A percentile compares a stretch with the other conserved stretches of the same genome.
phyloP scores from a whole-genome alignment of 2,329 filamentous ascomycete species.

The Furcasterigmium sp. region DNA sequence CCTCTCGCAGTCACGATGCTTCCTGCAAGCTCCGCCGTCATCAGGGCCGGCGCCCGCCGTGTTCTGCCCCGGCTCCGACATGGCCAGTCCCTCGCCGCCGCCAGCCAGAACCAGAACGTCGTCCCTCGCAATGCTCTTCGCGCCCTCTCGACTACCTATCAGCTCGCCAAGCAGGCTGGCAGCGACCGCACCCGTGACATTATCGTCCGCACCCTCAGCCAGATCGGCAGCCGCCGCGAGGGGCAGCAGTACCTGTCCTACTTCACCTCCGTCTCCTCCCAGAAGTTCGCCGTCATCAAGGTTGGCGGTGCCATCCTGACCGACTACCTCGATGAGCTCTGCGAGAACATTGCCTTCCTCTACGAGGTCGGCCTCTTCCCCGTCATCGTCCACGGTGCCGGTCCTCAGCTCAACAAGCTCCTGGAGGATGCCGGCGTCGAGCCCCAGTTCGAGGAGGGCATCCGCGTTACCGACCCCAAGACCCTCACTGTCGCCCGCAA shows the following conservation, averaged over 20 bases:
- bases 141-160: constrained; percentile 23
- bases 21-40: constrained; percentile 32
- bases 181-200: constrained; percentile 68
- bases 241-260: constrained; percentile 96
- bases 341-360: constrained; percentile 81
- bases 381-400: constrained; percentile 91
- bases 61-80: constrained; percentile 24
- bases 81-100: constrained; percentile 13
- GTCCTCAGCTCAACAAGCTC: constrained; percentile 89
- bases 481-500: constrained; percentile 86
- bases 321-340: constrained; percentile 83
- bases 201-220: constrained; percentile 86
- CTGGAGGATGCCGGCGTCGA: constrained; percentile 88
- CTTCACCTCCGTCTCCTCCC: constrained; percentile 92
- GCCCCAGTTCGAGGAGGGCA: constrained; percentile 94
- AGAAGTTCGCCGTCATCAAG: constrained; percentile 98
- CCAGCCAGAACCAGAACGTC: constrained; percentile 8
- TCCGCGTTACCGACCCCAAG: constrained; percentile 91
- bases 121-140: constrained; percentile 16
- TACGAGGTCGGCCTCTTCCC: constrained; percentile 94
- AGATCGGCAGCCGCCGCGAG: constrained; percentile 93
- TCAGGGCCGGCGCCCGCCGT: constrained; percentile 38
- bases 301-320: constrained; percentile 94
- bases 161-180: constrained; percentile 24
- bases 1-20: constrained; percentile 27